phyloP scores from a whole-genome alignment of 306 rosid genomes.

The Vicia sativa region DNA sequence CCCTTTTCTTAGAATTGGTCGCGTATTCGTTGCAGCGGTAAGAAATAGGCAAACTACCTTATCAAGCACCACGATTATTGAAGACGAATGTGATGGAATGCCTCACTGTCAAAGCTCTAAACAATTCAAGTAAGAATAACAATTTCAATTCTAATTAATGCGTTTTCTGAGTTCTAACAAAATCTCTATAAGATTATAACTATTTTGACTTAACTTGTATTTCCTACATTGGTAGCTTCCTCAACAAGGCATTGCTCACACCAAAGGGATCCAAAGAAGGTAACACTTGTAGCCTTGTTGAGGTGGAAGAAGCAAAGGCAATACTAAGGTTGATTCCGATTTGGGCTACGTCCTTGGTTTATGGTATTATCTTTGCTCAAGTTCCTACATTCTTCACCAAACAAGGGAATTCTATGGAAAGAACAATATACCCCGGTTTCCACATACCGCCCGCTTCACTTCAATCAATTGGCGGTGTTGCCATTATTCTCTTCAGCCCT shows the following conservation, averaged over 20 bases:
- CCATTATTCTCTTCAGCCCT: too few relatives aligned
- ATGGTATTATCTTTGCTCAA: conserved; percentile 47
- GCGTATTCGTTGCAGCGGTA: neutral
- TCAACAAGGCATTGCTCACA: too few relatives aligned
- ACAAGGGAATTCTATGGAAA: conserved; percentile 57
- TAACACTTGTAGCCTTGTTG: conserved; percentile 28
- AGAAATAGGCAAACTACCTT: neutral
- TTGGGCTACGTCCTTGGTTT: too few relatives aligned
- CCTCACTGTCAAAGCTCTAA: conserved; percentile 7
- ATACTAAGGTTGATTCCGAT: conserved; percentile 46
- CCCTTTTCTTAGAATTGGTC: conserved; percentile 41
- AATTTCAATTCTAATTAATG: neutral
- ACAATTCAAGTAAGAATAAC: conserved; percentile 42
- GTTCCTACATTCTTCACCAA: conserved; percentile 40
- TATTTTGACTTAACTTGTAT: neutral
- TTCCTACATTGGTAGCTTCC: too few relatives aligned
- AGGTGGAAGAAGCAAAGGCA: conserved; percentile 23
- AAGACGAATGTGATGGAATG: conserved; percentile 36
- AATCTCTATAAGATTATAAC: too few relatives aligned
- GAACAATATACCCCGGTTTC: conserved; percentile 36
- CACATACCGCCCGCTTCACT: too few relatives aligned
- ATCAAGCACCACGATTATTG: neutral
- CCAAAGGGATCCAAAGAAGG: too few relatives aligned
- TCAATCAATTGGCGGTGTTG: too few relatives aligned
- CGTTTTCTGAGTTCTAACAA: neutral